Conservation (phyloP, 306 rosid species). For the Trichosanthes truncata region DNA sequence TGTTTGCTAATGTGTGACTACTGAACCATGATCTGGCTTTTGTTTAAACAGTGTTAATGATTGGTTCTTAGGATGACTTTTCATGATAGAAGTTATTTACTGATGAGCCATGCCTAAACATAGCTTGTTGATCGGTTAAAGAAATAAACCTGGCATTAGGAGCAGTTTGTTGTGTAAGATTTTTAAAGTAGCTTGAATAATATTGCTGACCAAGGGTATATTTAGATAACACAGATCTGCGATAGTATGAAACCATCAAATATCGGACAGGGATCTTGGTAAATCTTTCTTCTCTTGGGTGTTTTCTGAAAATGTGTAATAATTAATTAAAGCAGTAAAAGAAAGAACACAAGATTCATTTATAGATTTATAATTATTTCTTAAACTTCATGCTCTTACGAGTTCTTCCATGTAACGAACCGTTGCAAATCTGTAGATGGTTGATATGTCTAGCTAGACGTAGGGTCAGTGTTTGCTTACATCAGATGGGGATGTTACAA, state of each 20-base stretch:
- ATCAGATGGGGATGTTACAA: background rate
- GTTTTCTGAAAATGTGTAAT: background rate
- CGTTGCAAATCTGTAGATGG: background rate
- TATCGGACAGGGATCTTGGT: background rate
- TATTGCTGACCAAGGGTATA: background rate
- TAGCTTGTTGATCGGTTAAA: background rate
- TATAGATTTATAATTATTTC: background rate
- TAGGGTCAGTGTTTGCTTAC: background rate
- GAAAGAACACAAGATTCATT: background rate
- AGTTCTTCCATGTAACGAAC: background rate
- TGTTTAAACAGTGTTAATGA: background rate
- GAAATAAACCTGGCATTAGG: background rate
- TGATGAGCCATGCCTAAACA: background rate
- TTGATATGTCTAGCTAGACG: background rate
- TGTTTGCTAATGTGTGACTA: constrained; percentile 8
- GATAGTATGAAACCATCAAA: background rate
- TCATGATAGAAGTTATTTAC: background rate
- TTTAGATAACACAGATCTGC: background rate
- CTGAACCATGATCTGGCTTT: background rate
- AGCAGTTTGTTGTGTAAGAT: background rate
- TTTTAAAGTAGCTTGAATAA: background rate
- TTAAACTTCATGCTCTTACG: background rate
- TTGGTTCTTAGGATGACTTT: background rate
- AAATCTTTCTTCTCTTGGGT: background rate
- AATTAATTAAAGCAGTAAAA: background rate